Base-by-base conservation (phyloP, 2,329 filamentous ascomycete genomes). In the Purpureocillium takamizusanense region DNA sequence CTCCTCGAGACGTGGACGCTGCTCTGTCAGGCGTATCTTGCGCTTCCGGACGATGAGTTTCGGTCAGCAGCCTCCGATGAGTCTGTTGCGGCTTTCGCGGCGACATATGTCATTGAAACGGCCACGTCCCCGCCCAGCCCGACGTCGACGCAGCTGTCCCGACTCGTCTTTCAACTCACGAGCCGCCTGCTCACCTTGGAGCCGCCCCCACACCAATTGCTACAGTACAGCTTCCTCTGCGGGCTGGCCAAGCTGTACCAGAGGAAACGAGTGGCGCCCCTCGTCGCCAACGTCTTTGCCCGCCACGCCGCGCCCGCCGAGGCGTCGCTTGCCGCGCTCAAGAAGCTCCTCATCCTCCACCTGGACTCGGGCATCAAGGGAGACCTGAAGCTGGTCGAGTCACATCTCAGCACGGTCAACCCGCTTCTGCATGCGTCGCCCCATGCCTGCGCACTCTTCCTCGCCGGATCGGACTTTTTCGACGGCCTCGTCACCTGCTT, bases 391-490 rank as follows among this genome's bases (percentile, higher is more conserved):
- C 58, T 62, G 7, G 66, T 76, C 1, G 76, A 83, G 51, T 55
- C 58, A 1, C 65, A 65, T 1, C 63, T 88, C 25, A 67, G 68
- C 34, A 64, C 65, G 9, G 53, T 86, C n/a, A 83, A 78, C 42
- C 69, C 77, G 36, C 61, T 89, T 4, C 61, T 87, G 5, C 70
- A 77, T 47, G 67, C 66, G 7, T 86, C 80, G 5, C 66, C 76
- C 0, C 65, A 70, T 15, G 64, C 69, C 1, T 74, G 73, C 15
- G 62, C 66, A 1, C 67, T 85, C 48, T 81, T 95, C 50, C 74
- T 94, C 49, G 83, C 83, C 0, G 90, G 90, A 1, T 88, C 84
- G 36, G 90, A 95, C 60, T 90, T 92, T 49, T 61, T 95, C 15
- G 90, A 95, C 55, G 78, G 83, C 1, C 69, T 95, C 11, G 67